Conservation (phyloP, 225 moss, liverwort and hornwort genomes). For the Straminergon stramineum region DNA sequence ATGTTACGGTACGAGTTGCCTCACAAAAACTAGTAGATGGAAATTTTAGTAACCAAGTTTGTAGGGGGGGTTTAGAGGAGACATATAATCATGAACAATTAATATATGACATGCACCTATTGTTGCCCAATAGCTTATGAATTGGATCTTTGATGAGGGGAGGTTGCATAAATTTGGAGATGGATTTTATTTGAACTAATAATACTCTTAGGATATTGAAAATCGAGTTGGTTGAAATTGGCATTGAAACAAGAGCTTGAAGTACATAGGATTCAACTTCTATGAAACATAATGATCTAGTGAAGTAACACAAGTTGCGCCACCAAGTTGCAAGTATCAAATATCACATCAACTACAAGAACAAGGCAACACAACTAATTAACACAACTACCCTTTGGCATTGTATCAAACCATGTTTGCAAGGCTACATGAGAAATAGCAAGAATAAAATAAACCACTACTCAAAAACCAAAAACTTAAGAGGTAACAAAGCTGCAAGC, state of each 20-base stretch:
- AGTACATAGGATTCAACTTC: background rate
- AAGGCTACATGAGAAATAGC: too few species aligned
- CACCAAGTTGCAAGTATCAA: background rate
- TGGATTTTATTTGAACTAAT: background rate
- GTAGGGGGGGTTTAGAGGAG: background rate
- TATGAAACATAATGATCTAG: background rate
- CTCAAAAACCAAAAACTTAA: too few species aligned
- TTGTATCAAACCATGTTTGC: background rate
- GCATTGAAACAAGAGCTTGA: background rate
- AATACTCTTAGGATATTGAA: background rate
- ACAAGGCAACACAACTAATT: background rate
- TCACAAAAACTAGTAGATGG: background rate
- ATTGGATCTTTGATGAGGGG: background rate
- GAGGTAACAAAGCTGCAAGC: too few species aligned
- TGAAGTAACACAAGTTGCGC: background rate
- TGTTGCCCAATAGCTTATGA: background rate
- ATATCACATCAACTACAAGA: background rate
- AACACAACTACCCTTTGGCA: background rate
- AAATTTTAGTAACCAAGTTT: background rate
- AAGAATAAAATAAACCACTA: too few species aligned
- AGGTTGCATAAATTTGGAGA: background rate
- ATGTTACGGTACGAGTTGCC: background rate
- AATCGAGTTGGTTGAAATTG: background rate
- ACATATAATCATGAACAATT: background rate
- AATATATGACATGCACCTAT: background rate